Percentiles rank a stretch among this genome's conserved stretches.
Evolutionary conservation across 2,329 filamentous ascomycete genomes (phyloP).

Genomic region (Colletotrichum sublineola): DNA sequence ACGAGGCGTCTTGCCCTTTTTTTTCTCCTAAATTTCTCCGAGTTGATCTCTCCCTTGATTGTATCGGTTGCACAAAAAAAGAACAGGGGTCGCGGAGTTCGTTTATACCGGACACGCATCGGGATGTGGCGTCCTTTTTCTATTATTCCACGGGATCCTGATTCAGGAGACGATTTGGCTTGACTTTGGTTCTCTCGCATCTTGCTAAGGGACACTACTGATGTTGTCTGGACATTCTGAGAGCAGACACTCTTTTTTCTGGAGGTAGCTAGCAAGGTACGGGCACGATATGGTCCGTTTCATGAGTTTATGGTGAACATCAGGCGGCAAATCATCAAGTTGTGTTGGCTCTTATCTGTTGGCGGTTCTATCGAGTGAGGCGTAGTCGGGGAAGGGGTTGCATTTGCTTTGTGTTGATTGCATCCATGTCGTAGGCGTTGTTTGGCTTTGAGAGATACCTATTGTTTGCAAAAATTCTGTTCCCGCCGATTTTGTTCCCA

Average conservation of each 20-base stretch:
- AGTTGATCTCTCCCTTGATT: conserved; percentile 20
- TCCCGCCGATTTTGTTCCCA: neutral
- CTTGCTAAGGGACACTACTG: conserved; percentile 34
- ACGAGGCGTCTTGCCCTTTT: conserved; percentile 2
- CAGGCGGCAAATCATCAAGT: conserved; percentile 40
- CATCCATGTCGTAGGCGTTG: conserved; percentile 38
- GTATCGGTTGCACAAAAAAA: conserved; percentile 6
- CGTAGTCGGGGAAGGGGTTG: conserved; percentile 10
- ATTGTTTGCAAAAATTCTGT: conserved; percentile 21
- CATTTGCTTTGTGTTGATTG: conserved; percentile 25
- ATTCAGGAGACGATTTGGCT: conserved; percentile 37
- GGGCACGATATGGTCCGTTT: conserved; percentile 33
- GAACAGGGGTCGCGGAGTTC: conserved; percentile 21
- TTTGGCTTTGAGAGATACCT: conserved; percentile 40
- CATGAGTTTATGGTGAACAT: conserved; percentile 40
- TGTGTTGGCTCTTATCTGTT: conserved; percentile 22
- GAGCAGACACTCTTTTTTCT: conserved; percentile 36
- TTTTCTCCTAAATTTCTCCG: conserved; percentile 17
- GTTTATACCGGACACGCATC: conserved; percentile 33
- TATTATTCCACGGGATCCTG: conserved; percentile 23
- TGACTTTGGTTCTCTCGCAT: conserved; percentile 38
- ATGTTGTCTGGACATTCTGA: conserved; percentile 40
- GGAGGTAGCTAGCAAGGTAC: conserved; percentile 40
- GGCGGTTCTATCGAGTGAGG: conserved; percentile 29
- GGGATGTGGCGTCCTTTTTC: conserved; percentile 33